phyloP scores from a whole-genome alignment of 768 basidiomycete genomes.

The Trametes cubensis region DNA sequence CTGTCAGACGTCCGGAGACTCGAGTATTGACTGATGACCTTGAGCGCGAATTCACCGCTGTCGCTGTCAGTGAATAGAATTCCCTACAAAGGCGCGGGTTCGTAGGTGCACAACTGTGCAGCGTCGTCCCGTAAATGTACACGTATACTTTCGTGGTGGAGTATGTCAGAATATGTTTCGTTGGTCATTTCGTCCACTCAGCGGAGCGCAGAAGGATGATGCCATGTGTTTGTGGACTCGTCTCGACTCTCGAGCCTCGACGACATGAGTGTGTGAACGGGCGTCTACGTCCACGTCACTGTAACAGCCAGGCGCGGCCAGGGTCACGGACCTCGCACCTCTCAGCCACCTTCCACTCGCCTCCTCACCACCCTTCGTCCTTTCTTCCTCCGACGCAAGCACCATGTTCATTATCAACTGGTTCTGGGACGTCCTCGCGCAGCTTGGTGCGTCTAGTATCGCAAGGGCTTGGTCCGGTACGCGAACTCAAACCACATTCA shows the following conservation, averaged over 20 bases:
- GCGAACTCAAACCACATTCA: not conserved
- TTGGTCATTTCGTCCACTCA: no score
- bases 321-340: constrained; percentile 9
- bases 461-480: not conserved
- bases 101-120: no score
- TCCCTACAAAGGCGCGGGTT: no score
- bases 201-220: not conserved
- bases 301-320: not conserved
- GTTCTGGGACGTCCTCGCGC: constrained; percentile 95
- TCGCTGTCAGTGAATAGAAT: no score
- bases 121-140: no score
- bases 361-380: constrained; percentile 11
- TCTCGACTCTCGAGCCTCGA: constrained; percentile 14
- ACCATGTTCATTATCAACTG: constrained; percentile 90
- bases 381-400: constrained; percentile 24
- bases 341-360: constrained; percentile 20
- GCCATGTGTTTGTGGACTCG: constrained; percentile 3
- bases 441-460: constrained; percentile 68
- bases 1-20: no score
- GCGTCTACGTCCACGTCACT: constrained; percentile 25
- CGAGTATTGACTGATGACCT: no score
- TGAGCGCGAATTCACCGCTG: no score
- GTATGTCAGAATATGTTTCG: no score
- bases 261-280: constrained; percentile 6
- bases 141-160: no score